A percentile compares a stretch with the other conserved stretches of the same genome.
Conservation (phyloP, 192 early-diverging fungal genomes). For the Coemansia sp. region DNA sequence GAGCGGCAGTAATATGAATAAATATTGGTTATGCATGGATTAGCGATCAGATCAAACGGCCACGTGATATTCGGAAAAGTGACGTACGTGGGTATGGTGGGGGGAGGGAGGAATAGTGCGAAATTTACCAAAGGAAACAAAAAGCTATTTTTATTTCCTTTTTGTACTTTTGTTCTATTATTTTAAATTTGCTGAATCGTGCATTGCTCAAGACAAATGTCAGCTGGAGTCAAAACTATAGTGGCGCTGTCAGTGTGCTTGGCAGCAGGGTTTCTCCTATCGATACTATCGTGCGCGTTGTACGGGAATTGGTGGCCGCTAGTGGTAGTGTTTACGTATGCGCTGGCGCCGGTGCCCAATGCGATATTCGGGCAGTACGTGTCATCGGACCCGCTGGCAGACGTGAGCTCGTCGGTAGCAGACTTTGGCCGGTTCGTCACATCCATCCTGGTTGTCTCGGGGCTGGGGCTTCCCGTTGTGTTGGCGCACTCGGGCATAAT, state of each 20-base stretch:
- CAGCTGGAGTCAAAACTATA: conserved; percentile 36
- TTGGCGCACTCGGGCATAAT: conserved; percentile 85
- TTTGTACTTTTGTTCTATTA: no score
- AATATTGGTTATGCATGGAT: background rate
- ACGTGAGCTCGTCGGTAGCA: conserved; percentile 60
- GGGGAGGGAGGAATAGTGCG: no score
- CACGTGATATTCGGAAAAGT: background rate
- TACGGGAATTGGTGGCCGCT: conserved; percentile 97
- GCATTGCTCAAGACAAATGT: no score
- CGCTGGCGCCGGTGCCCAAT: conserved; percentile 92
- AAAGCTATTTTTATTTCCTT: no score
- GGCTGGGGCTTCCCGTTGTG: conserved; percentile 80
- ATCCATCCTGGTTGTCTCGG: conserved; percentile 87
- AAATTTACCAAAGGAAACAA: no score
- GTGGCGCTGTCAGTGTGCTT: conserved; percentile 91
- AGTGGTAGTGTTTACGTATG: conserved; percentile 90
- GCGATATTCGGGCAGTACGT: conserved; percentile 76
- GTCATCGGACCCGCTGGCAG: conserved; percentile 71
- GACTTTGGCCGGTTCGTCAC: conserved; percentile 88
- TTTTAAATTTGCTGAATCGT: no score
- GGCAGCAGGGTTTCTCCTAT: conserved; percentile 87
- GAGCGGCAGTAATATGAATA: no score
- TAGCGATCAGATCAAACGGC: background rate
- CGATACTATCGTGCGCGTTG: conserved; percentile 94
- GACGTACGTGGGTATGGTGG: background rate